These are phyloP conservation scores for Zygosaccharomyces lentus DNA, from an alignment of 805 yeast genomes.

Conservation along the genomic window DNA sequence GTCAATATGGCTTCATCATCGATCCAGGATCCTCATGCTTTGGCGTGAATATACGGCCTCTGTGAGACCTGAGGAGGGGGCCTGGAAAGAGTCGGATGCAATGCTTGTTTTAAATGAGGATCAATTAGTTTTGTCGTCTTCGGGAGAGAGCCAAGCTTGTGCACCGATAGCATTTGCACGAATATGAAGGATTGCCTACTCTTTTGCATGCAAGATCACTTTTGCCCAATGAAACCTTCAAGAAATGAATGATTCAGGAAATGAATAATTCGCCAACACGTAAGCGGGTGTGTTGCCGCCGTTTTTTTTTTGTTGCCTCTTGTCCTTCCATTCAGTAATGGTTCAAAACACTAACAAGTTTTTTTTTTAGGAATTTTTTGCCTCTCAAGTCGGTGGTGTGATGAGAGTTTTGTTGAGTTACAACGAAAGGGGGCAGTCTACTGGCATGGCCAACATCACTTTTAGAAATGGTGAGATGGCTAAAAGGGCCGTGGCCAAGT, in stretches of 20 bases:
- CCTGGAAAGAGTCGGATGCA: not conserved
- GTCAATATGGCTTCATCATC: not conserved
- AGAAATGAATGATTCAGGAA: not conserved
- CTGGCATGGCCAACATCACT: constrained; percentile 84
- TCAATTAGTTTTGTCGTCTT: constrained; percentile 34
- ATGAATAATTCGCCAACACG: not conserved
- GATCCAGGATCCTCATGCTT: not conserved
- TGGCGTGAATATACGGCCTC: not conserved
- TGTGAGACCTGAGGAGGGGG: not conserved
- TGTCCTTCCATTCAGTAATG: constrained; percentile 7
- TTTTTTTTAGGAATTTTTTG: constrained; percentile 72
- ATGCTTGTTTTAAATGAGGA: constrained; percentile 17
- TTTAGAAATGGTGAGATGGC: constrained; percentile 72
- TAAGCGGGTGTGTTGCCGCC: not conserved
- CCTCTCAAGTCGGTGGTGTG: constrained; percentile 83
- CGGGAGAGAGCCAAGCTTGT: constrained; percentile 10
- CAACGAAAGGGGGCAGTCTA: constrained; percentile 83
- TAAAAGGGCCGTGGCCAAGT: constrained; percentile 69
- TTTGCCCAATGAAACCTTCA: constrained; percentile 11
- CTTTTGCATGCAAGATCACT: not conserved
- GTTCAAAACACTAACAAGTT: constrained; percentile 16
- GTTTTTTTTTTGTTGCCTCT: constrained; percentile 1
- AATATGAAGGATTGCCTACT: not conserved
- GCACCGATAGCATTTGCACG: not conserved
- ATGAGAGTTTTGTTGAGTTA: constrained; percentile 64